phyloP scores from a whole-genome alignment of 2,329 filamentous ascomycete species.

The Trichoderma asperellum region DNA sequence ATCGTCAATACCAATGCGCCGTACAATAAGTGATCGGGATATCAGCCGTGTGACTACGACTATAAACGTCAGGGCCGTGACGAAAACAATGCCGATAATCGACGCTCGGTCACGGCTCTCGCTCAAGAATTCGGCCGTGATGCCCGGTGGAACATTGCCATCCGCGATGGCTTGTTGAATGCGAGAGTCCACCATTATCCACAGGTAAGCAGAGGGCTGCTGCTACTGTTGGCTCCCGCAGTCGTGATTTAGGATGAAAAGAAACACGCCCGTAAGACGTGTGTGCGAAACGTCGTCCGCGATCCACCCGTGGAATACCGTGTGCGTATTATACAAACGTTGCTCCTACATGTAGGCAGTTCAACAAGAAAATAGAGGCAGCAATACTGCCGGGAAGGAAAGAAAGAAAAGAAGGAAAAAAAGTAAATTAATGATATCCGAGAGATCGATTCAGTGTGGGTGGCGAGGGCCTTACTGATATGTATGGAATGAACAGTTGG shows the following conservation, averaged over 20 bases:
- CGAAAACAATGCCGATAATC: slow-evolving; percentile 46
- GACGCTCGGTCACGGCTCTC: slow-evolving; percentile 44
- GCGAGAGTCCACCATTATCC: slow-evolving; percentile 35
- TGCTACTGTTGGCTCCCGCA: neutral
- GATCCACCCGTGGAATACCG: slow-evolving; percentile 7
- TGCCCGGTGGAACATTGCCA: slow-evolving; percentile 42
- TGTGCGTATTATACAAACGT: neutral
- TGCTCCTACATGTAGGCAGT: slow-evolving; percentile 10
- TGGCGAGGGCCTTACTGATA: slow-evolving; percentile 4
- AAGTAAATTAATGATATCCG: slow-evolving; percentile 1
- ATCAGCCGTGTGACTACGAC: slow-evolving; percentile 43
- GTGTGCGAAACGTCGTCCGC: neutral
- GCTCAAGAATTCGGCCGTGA: slow-evolving; percentile 43
- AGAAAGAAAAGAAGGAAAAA: neutral
- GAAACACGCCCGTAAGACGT: neutral
- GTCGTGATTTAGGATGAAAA: neutral
- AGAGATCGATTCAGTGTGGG: slow-evolving; percentile 15
- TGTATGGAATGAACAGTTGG: slow-evolving; percentile 7
- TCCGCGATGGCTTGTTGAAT: slow-evolving; percentile 41
- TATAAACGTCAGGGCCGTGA: slow-evolving; percentile 42
- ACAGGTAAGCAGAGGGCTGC: neutral
- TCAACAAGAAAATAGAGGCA: neutral
- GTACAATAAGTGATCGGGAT: slow-evolving; percentile 44
- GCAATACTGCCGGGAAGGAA: slow-evolving; percentile 10
- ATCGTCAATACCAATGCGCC: slow-evolving; percentile 47